Percentiles rank a stretch among this genome's conserved stretches.
Conservation (phyloP, 2,329 filamentous ascomycete genomes). For the Diplocarpon rosae region DNA sequence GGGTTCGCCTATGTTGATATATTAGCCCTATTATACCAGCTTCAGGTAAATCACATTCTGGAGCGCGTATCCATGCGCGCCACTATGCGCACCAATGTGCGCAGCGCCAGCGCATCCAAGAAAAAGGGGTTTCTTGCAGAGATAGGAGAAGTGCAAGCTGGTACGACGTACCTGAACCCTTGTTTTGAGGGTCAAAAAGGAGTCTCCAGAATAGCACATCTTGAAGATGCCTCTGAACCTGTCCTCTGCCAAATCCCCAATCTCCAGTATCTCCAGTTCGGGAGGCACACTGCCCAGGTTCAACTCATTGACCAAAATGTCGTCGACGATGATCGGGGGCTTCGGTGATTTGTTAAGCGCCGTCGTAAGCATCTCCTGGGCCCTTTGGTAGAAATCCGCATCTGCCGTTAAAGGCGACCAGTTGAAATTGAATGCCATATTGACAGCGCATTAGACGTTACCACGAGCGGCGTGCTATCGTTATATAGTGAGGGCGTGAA, state of each 20-base stretch:
- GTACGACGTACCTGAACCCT: slow-evolving; percentile 66
- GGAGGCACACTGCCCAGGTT: slow-evolving; percentile 92
- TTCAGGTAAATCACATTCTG: slow-evolving; percentile 13
- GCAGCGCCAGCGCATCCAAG: slow-evolving; percentile 1
- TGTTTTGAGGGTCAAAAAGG: slow-evolving; percentile 88
- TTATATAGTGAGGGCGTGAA: too few species aligned
- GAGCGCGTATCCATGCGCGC: slow-evolving; percentile 25
- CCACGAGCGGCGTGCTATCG: too few species aligned
- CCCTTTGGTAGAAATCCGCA: slow-evolving; percentile 78
- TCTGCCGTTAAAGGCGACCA: slow-evolving; percentile 98
- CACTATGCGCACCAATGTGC: slow-evolving; percentile 25
- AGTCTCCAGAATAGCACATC: slow-evolving; percentile 95
- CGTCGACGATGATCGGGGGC: slow-evolving; percentile 97
- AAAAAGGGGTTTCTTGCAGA: slow-evolving; percentile 3
- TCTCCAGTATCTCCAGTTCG: slow-evolving; percentile 92
- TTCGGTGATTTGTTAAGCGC: slow-evolving; percentile 97
- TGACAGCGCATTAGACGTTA: slow-evolving; percentile 22
- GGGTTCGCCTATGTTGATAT: slow-evolving; percentile 67
- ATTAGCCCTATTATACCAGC: slow-evolving; percentile 35
- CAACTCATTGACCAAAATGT: slow-evolving; percentile 95
- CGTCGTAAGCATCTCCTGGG: slow-evolving; percentile 85
- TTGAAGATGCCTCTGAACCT: slow-evolving; percentile 97
- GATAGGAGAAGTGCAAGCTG: slow-evolving; percentile 3
- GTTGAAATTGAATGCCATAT: slow-evolving; percentile 99
- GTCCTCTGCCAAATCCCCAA: slow-evolving; percentile 94